phyloP scores from a whole-genome alignment of 176 grass and related monocot species.

The Thalia dealbata region DNA sequence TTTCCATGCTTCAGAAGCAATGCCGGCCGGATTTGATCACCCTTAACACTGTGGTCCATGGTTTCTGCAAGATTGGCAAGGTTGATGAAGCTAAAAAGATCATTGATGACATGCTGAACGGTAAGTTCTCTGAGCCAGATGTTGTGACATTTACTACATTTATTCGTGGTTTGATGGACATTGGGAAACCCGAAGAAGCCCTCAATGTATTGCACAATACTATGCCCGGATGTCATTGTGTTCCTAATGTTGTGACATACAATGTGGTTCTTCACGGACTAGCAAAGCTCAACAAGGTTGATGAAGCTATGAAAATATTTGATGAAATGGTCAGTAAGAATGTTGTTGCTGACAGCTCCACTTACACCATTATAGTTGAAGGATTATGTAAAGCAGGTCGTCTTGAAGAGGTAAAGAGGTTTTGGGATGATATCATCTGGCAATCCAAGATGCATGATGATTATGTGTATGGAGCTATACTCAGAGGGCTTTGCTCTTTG shows the following conservation, averaged over 20 bases:
- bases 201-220: constrained; percentile 39
- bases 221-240: constrained; percentile 40
- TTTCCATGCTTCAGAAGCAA: constrained; percentile 70
- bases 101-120: constrained; percentile 59
- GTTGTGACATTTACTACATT: constrained; percentile 79
- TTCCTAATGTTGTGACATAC: constrained; percentile 58
- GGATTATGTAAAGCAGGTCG: constrained; percentile 38
- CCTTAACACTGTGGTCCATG: constrained; percentile 78
- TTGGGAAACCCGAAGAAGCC: constrained; percentile 42
- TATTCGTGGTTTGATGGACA: constrained; percentile 48
- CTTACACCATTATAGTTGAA: constrained; percentile 43
- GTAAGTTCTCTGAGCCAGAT: constrained; percentile 61
- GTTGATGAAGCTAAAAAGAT: constrained; percentile 65
- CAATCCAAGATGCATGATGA: constrained; percentile 68
- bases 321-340: constrained; percentile 43
- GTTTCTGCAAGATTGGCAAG: constrained; percentile 73
- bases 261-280: constrained; percentile 53
- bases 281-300: constrained; percentile 29
- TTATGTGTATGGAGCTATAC: constrained; percentile 62
- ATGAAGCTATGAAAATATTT: constrained; percentile 51
- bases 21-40: constrained; percentile 63
- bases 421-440: constrained; percentile 80
- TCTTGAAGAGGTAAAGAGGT: constrained; percentile 45
- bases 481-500: constrained; percentile 43
- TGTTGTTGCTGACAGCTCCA: constrained; percentile 31